Evolutionary conservation across 2,329 filamentous ascomycete species (phyloP).

Genomic region (Stagonosporopsis chrysanthemi): DNA sequence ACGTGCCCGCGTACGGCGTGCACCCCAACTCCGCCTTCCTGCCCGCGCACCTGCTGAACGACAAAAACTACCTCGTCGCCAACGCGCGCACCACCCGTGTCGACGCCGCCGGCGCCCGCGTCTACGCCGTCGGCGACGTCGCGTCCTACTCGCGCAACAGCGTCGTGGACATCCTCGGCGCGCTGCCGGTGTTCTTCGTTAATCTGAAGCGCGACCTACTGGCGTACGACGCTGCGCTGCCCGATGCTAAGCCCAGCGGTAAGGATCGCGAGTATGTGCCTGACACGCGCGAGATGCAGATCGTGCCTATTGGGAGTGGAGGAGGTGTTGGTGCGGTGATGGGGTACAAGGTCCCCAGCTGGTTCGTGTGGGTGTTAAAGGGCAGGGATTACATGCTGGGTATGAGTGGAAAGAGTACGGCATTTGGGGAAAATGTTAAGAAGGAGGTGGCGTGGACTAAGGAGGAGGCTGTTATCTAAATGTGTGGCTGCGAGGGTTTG

Average conservation of each 20-base stretch:
- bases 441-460: slow-evolving; percentile 38
- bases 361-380: slow-evolving; percentile 52
- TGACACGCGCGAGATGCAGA: slow-evolving; percentile 34
- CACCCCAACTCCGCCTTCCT: slow-evolving; percentile 62
- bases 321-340: slow-evolving; percentile 48
- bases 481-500: not conserved
- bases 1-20: slow-evolving; percentile 61
- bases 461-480: slow-evolving; percentile 30
- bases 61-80: slow-evolving; percentile 58
- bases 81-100: slow-evolving; percentile 57
- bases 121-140: slow-evolving; percentile 60
- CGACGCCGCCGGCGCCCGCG: slow-evolving; percentile 53
- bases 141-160: slow-evolving; percentile 53
- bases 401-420: slow-evolving; percentile 22
- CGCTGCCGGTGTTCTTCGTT: slow-evolving; percentile 51
- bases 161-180: slow-evolving; percentile 51
- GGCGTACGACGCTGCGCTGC: slow-evolving; percentile 29
- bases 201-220: slow-evolving; percentile 60
- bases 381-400: slow-evolving; percentile 50
- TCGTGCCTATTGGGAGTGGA: slow-evolving; percentile 43
- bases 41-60: slow-evolving; percentile 56
- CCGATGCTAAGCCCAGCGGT: slow-evolving; percentile 33
- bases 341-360: slow-evolving; percentile 50
- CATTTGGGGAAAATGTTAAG: slow-evolving; percentile 30
- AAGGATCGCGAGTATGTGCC: slow-evolving; percentile 35